Evolutionary conservation across 2,329 filamentous ascomycete genomes (phyloP), one percentile per base, ranked within the genome.

Genomic region (Ceratocystis destructans): DNA sequence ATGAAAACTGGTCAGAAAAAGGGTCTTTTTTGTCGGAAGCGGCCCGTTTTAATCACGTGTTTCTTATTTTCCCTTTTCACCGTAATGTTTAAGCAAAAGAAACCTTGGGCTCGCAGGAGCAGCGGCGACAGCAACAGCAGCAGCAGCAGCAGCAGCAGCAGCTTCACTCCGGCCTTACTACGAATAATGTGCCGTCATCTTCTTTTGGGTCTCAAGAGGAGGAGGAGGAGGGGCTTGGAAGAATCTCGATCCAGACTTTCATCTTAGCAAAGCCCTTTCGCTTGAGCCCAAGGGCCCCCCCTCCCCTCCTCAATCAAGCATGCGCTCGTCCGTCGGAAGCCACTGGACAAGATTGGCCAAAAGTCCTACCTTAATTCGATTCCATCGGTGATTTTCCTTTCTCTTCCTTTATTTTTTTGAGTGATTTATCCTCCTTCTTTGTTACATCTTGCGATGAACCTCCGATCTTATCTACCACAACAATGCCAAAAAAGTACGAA

Each of bases 181-280:
- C 25, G 6, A 2, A 10, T 15, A 50, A 57, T 55, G 25, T 20
- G 12, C 15, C 25, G 10, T 6, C 48, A 25, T 53, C 4, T 53
- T 12, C 50, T 17, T 31, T n/a, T 59, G 7, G 15, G 7, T 33
- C 53, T 17, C 53, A 37, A 59, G 53, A 8, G 6, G 28, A 22
- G 22, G 53, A 8, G 6, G 28, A 22, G 22, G 22, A 31, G 37
- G 37, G 10, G 10, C 37, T 15, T 41, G 37, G 3, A 5, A 41
- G 10, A 59, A 59, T 59, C 53, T 59, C 53, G 53, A 59, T 59
- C 53, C 28, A 7, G 28, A 15, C 12, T 31, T 59, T 59, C 53
- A 59, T 59, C 53, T 59, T 28, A 59, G 31, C 53, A 59, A 59
- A 37, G 53, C 37, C 53, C 53, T 59, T 25, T 59, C 53, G 53